Evolutionary conservation across 2,329 filamentous ascomycete genomes (phyloP), one percentile per base, ranked within the genome.

Genomic region (Colletotrichum sp.): DNA sequence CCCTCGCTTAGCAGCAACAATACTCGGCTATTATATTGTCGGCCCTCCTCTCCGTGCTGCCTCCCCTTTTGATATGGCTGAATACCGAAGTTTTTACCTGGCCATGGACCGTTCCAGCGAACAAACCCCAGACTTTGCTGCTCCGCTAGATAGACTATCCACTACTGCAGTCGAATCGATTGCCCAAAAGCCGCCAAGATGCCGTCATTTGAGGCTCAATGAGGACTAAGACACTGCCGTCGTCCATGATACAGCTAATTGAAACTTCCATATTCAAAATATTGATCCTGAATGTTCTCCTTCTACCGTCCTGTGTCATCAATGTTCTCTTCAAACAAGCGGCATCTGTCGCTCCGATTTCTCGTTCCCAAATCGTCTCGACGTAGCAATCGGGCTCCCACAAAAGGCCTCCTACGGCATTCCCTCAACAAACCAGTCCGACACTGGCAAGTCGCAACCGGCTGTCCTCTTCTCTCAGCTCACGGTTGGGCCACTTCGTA

Each of bases 391-490:
- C 67, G 24, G 32, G 34, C 55, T 28, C 28, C 49, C 44, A 55
- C 49, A 21, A 2, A 68, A 7, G 9, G 55, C n/a, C n/a, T 55
- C n/a, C 55, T 4, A 15, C 4, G 34, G 12, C 15, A 15, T 52
- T 32, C n/a, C 32, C 44, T 34, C 44, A 21, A 36, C n/a, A 18
- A 26, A 36, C 65, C 55, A 55, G 34, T 63, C 72, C 62, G 7
- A 28, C 59, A 72, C 30, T 55, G 68, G 72, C 52, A 75, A 67
- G 72, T 67, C 52, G 18, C 68, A 74, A 28, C 32, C 71, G 57
- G 39, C 21, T 62, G 21, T 57, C 52, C 26, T 36, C 32, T 30
- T 12, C 28, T 52, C n/a, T 39, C 63, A 15, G 34, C 6, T n/a
- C 52, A 36, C 30, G 21, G 68, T 62, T 72, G 68, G 36, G 12